Base-by-base conservation (phyloP, 768 basidiomycete genomes). In the Leccinum olivaceopallidum region DNA sequence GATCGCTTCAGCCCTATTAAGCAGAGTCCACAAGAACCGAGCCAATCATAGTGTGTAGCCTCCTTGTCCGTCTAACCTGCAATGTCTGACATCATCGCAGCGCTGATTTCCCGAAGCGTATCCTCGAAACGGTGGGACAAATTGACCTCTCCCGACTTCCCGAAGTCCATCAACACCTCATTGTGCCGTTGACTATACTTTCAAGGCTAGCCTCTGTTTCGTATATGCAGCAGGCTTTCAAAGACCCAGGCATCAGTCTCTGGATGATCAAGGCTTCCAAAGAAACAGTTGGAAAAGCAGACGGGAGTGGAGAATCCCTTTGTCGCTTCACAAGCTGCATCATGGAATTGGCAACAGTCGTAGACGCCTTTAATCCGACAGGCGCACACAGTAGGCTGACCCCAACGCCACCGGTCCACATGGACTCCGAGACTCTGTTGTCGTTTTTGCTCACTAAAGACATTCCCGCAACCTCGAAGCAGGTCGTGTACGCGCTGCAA, bases 371-470 rank as follows among this genome's bases (percentile, higher is more conserved):
- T 51, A 34, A 16, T 48, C 22, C 44, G 1, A 48, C 12, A 8
- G 30, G 24, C 32, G 44, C n/a, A n/a, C n/a, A n/a, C n/a, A n/a
- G n/a, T 26, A 6, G 54, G 10, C 24, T 28, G 12, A 55, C 24
- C 3, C 37, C 54, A 9, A 39, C n/a, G 6, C 22, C 42, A 24
- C 26, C 26, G 14, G 10, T 56, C 5, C 53, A 28, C 34, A 49
- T 60, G 34, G 54, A 60, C 16, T 50, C 54, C 28, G 24, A 37
- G 26, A 56, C 26, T 24, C 48, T 60, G 6, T 28, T 60, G 4
- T 30, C 36, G 6, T 60, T 56, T 50, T 36, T 60, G 13, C 59
- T 60, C 20, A 60, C 50, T 18, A 60, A 49, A 22, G 54, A 48
- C 36, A 32, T 18, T 2, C 47, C 53, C 9, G 54, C 50, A 28